Base-by-base conservation (phyloP, 495 filamentous ascomycete genomes). In the Tuber indicum region DNA sequence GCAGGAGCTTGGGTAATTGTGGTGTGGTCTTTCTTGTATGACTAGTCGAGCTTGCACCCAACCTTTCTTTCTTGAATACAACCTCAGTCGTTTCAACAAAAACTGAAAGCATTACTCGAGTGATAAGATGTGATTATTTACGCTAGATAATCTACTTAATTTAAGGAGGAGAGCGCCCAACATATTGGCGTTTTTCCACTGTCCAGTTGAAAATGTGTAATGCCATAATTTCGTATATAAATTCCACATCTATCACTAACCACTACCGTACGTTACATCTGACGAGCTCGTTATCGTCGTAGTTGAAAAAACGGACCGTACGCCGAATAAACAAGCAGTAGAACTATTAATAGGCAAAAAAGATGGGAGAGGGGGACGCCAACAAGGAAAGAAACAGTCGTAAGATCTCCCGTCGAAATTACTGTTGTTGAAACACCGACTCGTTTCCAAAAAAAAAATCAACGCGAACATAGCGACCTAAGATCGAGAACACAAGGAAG, bases 391-490 rank as follows among this genome's bases (percentile, higher is more conserved):
- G 42, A 74, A 74, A 26, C 41, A 66, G 74, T 66, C 70, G 73
- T 69, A 71, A 26, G 44, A 78, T 72, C 43, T 71, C 70, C 70
- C 75, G 21, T 46, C n/a, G 26, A 1, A 74, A 76, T 43, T 78
- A 71, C 78, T 77, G 78, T 80, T 80, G 78, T 80, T 80, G 78
- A 80, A 80, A 80, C 77, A 76, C 77, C 77, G 62, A 41, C 73
- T 71, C 74, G 70, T 77, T 77, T 45, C 32, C 26, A 19, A 66
- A 66, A 36, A 66, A 41, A 41, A 36, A 66, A 66, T 36, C 36
- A 66, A 66, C 26, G 16, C 16, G 14, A 66, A 36, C 17, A 36
- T 1, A 17, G 12, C 58, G 14, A 66, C 6, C 58, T 19, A 36
- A 66, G 58, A 66, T 19, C 36, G 26, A 8, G 14, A 32, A 32